Conservation (phyloP, 495 filamentous ascomycete species). For the Penicillium macrosclerotiorum region DNA sequence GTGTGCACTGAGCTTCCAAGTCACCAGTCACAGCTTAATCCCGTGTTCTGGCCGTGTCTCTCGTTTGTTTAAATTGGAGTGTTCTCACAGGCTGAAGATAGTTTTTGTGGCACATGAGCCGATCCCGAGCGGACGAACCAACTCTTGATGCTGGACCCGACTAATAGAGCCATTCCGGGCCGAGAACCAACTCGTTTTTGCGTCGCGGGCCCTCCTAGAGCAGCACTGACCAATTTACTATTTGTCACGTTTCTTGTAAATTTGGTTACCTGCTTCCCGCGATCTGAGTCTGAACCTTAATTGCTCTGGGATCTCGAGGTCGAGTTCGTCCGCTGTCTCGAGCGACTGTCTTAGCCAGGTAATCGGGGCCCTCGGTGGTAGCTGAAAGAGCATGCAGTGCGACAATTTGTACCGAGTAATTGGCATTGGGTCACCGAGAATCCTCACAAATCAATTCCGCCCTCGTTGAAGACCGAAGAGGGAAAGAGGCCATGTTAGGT, state of each 20-base stretch:
- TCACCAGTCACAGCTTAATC: too few relatives aligned
- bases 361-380: background rate
- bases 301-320: conserved; percentile 5
- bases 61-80: background rate
- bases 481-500: background rate
- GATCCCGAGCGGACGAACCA: conserved; percentile 5
- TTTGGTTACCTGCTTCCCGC: conserved; percentile 6
- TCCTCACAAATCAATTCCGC: conserved; percentile 1
- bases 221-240: background rate
- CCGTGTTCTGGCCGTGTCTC: too few relatives aligned
- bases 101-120: background rate
- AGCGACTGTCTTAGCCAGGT: background rate
- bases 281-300: conserved; percentile 1
- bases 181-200: background rate
- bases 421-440: background rate
- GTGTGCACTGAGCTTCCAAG: background rate
- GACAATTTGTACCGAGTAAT: background rate
- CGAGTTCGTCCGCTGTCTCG: background rate
- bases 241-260: conserved; percentile 8
- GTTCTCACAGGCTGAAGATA: background rate
- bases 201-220: background rate
- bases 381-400: background rate
- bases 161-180: background rate
- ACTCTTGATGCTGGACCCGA: conserved; percentile 4
- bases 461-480: background rate